A percentile compares a stretch with the other conserved stretches of the same genome.
These are phyloP conservation scores for Scleroderma bovista DNA, from an alignment of 768 basidiomycete genomes.

Conservation along the genomic window DNA sequence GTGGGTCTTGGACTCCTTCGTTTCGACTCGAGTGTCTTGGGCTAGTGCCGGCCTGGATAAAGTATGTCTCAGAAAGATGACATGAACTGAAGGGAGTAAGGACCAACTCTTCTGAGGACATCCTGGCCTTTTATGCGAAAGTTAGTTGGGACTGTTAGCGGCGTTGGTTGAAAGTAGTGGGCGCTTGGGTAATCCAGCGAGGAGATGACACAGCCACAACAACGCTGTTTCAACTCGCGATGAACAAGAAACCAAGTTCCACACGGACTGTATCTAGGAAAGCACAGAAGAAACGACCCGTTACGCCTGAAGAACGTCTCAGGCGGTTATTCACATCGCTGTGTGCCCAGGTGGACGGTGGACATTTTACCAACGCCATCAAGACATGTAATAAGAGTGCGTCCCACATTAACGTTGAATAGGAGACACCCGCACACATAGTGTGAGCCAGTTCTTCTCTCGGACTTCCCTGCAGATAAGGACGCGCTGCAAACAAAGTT, in stretches of 20 bases:
- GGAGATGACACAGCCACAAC: neutral
- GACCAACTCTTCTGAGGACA: constrained; percentile 52
- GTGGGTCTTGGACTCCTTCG: constrained; percentile 30
- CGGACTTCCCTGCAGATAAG: constrained; percentile 53
- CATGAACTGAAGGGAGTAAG: neutral
- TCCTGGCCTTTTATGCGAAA: constrained; percentile 24
- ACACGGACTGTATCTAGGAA: constrained; percentile 6
- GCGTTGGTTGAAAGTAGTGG: neutral
- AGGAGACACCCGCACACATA: constrained; percentile 15
- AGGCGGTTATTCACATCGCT: constrained; percentile 72
- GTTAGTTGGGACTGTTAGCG: neutral
- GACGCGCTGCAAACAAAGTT: constrained; percentile 80
- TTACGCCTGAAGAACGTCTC: constrained; percentile 23
- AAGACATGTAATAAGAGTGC: constrained; percentile 91
- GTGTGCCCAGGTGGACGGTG: constrained; percentile 86
- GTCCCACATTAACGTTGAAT: constrained; percentile 25
- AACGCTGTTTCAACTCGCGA: neutral
- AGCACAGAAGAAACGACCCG: constrained; percentile 12
- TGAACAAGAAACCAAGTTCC: constrained; percentile 1
- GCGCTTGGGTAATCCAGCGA: constrained; percentile 17
- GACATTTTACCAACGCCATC: constrained; percentile 77
- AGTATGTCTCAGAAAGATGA: neutral
- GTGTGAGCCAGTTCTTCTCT: constrained; percentile 53
- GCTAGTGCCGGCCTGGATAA: constrained; percentile 15
- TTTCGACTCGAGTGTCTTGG: constrained; percentile 30